Evolutionary conservation across 257 asterid genomes (phyloP).

Genomic region (Lithospermum erythrorhizon): DNA sequence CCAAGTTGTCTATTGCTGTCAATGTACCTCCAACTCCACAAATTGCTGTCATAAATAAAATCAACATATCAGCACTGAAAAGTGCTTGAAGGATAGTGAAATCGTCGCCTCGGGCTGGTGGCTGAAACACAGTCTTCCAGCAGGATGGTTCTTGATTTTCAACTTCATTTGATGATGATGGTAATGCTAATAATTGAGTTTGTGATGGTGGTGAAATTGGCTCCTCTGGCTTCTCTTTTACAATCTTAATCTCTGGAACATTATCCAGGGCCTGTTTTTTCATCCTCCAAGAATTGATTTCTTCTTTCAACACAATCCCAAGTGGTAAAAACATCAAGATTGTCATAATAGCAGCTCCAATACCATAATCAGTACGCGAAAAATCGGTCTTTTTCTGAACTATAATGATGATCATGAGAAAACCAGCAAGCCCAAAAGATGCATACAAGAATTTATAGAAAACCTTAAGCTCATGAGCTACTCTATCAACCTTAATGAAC

Average conservation of each 20-base stretch:
- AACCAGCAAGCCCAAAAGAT: slow-evolving; percentile 28
- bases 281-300: slow-evolving; percentile 10
- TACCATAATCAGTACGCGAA: slow-evolving; percentile 5
- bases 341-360: slow-evolving; percentile 12
- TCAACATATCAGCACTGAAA: slow-evolving; percentile 17
- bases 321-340: slow-evolving; percentile 21
- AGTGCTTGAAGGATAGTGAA: slow-evolving; percentile 20
- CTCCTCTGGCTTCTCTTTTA: neutral
- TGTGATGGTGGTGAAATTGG: neutral
- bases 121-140: slow-evolving; percentile 7
- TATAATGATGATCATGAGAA: slow-evolving; percentile 27
- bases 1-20: slow-evolving; percentile 15
- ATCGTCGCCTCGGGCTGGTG: slow-evolving; percentile 5
- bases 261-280: slow-evolving; percentile 2
- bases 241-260: neutral
- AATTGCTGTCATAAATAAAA: slow-evolving; percentile 5
- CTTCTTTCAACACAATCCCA: slow-evolving; percentile 21
- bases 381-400: slow-evolving; percentile 15
- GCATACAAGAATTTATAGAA: slow-evolving; percentile 23
- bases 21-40: slow-evolving; percentile 10
- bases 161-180: neutral
- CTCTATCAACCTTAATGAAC: slow-evolving; percentile 16
- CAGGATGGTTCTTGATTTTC: slow-evolving; percentile 2
- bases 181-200: too few species aligned
- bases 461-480: slow-evolving; percentile 20